These are phyloP conservation scores for Lipomyces yamanashiensis DNA, from an alignment of 805 yeast species.

Conservation along the genomic window DNA sequence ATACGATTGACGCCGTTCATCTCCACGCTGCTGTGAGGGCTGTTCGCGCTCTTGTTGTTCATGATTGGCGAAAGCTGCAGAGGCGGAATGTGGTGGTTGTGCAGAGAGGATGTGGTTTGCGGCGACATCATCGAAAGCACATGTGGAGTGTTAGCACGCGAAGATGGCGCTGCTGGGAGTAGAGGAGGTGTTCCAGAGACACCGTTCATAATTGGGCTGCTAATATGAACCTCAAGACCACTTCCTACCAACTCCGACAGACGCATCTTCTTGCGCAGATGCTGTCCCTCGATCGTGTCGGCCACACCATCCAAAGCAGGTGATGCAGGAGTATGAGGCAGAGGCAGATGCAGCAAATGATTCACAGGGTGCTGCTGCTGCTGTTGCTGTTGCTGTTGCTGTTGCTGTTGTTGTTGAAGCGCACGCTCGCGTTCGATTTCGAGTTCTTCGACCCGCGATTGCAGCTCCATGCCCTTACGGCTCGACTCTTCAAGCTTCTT, in stretches of 20 bases:
- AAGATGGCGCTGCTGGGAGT: conserved; percentile 6
- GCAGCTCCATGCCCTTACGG: conserved; percentile 31
- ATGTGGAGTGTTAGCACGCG: conserved; percentile 20
- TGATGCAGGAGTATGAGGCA: conserved; percentile 31
- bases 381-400: conserved; percentile 23
- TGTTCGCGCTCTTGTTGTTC: background rate
- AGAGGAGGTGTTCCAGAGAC: conserved; percentile 18
- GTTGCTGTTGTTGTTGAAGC: conserved; percentile 19
- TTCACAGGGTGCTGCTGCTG: conserved; percentile 11
- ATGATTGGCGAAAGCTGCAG: conserved; percentile 27
- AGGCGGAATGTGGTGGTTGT: conserved; percentile 27
- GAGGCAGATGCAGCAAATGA: conserved; percentile 23
- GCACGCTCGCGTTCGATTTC: conserved; percentile 30
- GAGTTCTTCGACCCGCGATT: conserved; percentile 28
- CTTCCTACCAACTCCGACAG: conserved; percentile 28
- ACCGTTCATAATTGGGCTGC: conserved; percentile 7
- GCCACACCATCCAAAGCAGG: conserved; percentile 26
- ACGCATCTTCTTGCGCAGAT: conserved; percentile 33
- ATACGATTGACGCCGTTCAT: conserved; percentile 7
- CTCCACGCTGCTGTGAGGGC: background rate
- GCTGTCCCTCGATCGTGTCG: conserved; percentile 17
- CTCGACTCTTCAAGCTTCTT: conserved; percentile 34
- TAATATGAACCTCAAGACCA: conserved; percentile 3
- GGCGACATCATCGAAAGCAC: conserved; percentile 21
- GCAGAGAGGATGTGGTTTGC: conserved; percentile 2